A percentile compares a stretch with the other conserved stretches of the same genome.
Conservation (phyloP, 2,329 filamentous ascomycete genomes). For the Ophiostoma angusticollis region DNA sequence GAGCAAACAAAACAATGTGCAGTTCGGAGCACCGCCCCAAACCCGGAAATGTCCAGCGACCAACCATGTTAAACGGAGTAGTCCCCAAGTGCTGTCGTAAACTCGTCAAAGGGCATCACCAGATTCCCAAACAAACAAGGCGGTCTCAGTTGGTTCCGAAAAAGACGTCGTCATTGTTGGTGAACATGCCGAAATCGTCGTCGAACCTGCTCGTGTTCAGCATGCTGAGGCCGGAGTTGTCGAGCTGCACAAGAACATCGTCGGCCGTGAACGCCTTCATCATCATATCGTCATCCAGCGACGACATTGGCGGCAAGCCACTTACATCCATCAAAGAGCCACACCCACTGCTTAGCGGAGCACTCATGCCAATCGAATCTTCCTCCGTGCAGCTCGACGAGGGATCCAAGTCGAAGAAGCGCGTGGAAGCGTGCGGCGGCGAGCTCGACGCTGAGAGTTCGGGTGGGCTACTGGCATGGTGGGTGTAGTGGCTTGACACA, state of each 20-base stretch:
- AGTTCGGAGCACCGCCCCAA: no score
- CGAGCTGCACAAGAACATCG: slow-evolving; percentile 29
- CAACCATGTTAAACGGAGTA: background rate
- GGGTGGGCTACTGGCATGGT: slow-evolving; percentile 33
- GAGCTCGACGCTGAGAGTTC: slow-evolving; percentile 50
- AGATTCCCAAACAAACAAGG: slow-evolving; percentile 6
- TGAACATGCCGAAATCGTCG: slow-evolving; percentile 43
- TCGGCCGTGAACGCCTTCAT: slow-evolving; percentile 31
- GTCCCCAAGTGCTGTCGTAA: slow-evolving; percentile 5
- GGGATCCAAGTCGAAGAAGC: slow-evolving; percentile 35
- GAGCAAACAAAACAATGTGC: background rate
- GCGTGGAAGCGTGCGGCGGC: slow-evolving; percentile 30
- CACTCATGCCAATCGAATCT: slow-evolving; percentile 17
- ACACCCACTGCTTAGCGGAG: slow-evolving; percentile 20
- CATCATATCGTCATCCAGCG: slow-evolving; percentile 31
- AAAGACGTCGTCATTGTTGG: slow-evolving; percentile 37
- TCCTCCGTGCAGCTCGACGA: slow-evolving; percentile 22
- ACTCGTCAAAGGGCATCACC: slow-evolving; percentile 9
- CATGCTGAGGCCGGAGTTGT: slow-evolving; percentile 32
- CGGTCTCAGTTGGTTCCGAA: slow-evolving; percentile 25
- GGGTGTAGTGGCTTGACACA: slow-evolving; percentile 36
- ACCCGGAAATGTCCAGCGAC: background rate
- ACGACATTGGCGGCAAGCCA: slow-evolving; percentile 16
- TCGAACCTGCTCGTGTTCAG: slow-evolving; percentile 41
- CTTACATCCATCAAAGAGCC: slow-evolving; percentile 21